Evolutionary conservation across 768 basidiomycete genomes (phyloP).

Genomic region (Podaxis sp.): DNA sequence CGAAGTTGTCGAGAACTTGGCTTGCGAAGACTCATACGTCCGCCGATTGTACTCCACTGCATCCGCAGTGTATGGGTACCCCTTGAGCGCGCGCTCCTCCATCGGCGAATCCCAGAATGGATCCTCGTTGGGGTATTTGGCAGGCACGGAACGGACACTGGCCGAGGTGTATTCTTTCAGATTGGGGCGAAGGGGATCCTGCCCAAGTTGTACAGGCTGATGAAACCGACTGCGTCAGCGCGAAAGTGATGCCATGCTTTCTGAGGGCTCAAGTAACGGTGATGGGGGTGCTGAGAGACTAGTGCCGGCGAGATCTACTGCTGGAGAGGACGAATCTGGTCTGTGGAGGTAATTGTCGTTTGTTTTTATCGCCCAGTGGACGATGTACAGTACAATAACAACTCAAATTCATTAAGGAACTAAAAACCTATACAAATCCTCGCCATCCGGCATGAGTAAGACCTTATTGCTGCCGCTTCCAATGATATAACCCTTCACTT

Average conservation of each 20-base stretch:
- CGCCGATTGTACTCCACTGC: slow-evolving; percentile 29
- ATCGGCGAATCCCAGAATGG: slow-evolving; percentile 44
- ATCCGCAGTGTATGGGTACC: slow-evolving; percentile 31
- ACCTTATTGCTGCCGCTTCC: no score
- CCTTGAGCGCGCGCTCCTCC: slow-evolving; percentile 28
- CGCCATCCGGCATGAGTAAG: no score
- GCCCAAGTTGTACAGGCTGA: slow-evolving; percentile 37
- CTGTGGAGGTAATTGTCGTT: slow-evolving; percentile 30
- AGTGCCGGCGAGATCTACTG: slow-evolving; percentile 50
- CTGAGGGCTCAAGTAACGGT: slow-evolving; percentile 54
- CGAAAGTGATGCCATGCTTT: slow-evolving; percentile 36
- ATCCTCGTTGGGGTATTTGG: slow-evolving; percentile 21
- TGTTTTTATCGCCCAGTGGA: slow-evolving; percentile 30
- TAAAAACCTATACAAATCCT: no score
- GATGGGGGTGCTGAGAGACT: slow-evolving; percentile 51
- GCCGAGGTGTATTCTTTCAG: slow-evolving; percentile 9
- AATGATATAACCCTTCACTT: no score
- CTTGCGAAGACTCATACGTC: slow-evolving; percentile 41
- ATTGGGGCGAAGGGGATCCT: slow-evolving; percentile 47
- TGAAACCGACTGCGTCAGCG: slow-evolving; percentile 64
- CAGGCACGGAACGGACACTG: background rate
- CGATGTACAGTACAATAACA: background rate
- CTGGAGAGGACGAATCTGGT: slow-evolving; percentile 48
- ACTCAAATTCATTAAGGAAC: no score
- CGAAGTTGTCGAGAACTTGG: slow-evolving; percentile 51